Evolutionary conservation across 768 basidiomycete species (phyloP), one percentile per base, ranked within the genome.

Genomic region (Mycena haematopus): DNA sequence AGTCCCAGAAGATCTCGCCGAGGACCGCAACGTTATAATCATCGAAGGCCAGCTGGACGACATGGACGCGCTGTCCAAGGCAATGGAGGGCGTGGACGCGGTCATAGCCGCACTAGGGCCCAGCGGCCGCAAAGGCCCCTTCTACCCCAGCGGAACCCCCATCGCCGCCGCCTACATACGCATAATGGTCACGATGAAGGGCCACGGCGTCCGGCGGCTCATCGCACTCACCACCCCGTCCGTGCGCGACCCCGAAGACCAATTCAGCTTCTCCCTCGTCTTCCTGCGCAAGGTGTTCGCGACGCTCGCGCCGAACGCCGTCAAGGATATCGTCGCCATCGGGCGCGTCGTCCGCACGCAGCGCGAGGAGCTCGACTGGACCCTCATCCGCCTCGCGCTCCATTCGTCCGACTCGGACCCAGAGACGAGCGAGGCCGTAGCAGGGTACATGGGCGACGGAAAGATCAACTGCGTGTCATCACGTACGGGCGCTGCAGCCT

Each of bases 381-480:
- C 65, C 2, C 29, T 66, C 14, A 27, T 66, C 15, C 60, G 65
- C 8, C 38, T 65, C 25, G 65, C 65, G 14, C 60, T 61, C 8
- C 65, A 65, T 15, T 40, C 65, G 2, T 27, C 24, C 27, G 59
- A 51, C 33, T 27, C 14, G 22, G 58, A 56, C n/a, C 24, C 55
- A 8, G 88, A 85, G 40, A 92, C 74, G 19, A 90, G 73, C 3
- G 90, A 91, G 25, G 89, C 88, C 22, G 84, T 86, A 33, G 85
- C 82, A 6, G 83, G 77, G 9, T 82, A 81, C 82, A 84, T 85
- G 46, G 54, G 51, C 21, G 61, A 62, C 22, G 56, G 58, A 17
- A 45, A 21, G 24, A 81, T 79, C 9, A 81, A 79, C 22, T 75
- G 76, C 5, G 76, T 71, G n/a, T 71, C 91, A 40, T 72, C 89